Base-by-base conservation (phyloP, 805 yeast genomes). In the Metschnikowia reukaufii region DNA sequence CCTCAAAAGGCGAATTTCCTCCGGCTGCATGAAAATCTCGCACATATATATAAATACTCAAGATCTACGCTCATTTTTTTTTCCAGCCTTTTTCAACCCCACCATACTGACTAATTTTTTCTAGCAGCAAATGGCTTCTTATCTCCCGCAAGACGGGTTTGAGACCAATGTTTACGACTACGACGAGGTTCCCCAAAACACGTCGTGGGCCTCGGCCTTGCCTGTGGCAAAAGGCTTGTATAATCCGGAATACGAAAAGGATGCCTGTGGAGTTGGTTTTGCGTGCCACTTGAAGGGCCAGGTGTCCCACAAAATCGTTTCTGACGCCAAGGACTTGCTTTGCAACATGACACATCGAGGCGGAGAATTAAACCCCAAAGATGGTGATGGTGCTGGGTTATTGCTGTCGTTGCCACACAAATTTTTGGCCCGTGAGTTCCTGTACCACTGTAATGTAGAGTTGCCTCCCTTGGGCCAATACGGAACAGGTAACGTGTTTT, bases 281-380 rank as follows among this genome's bases (percentile, higher is more conserved):
- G 88, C 96, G 39, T 88, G 97, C 66, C 88, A 92, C 73, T 86
- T 91, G 72, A 88, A 90, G 67, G 97, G 97, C 47, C 64, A 76
- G 25, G 79, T 83, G 21, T 84, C 95, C 44, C 99, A 94, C 74
- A 90, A 91, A 64, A 89, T 92, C 58, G 90, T 92, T 50, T 83
- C 95, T 35, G 98, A 94, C 72, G 96, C 96, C 35, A 76, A 82
- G 57, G 82, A 80, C 63, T 73, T 92, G 60, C 81, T 92, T 45
- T 91, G 98, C 74, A 92, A 94, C 72, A 94, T 92, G 99, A 88
- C 97, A 51, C 99, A 92, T 69, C 83, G 99, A 73, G 99, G 99
- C 64, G 98, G 98, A 34, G 97, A 91, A 50, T 96, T 96, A 49
- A 96, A 91, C 63, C 96, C 97, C 18, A 82, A 90, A 60, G 97